Percentiles rank a stretch among this genome's conserved stretches.
These are phyloP conservation scores for Helicostylum pulchrum DNA, from an alignment of 192 early-diverging fungal genomes.

Conservation along the genomic window DNA sequence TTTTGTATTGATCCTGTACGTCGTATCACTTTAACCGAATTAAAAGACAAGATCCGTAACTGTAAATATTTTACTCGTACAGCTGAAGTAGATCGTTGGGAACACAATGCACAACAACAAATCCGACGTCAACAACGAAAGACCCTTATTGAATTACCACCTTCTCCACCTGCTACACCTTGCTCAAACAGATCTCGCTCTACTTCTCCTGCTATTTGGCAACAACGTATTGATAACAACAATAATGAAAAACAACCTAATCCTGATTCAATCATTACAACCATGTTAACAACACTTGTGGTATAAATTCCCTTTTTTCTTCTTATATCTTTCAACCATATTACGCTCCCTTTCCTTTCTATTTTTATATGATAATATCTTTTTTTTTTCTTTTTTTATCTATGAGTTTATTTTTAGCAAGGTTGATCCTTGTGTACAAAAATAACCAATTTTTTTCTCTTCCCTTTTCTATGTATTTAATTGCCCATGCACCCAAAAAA, in stretches of 20 bases:
- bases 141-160: not conserved
- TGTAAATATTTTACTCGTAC: constrained; percentile 45
- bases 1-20: constrained; percentile 65
- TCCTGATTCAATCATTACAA: constrained; percentile 9
- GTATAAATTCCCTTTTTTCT: constrained; percentile 1
- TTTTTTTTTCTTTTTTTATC: not conserved
- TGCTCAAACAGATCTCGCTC: constrained; percentile 11
- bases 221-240: constrained; percentile 1
- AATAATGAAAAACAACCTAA: not conserved
- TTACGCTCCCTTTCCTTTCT: not conserved
- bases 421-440: not conserved
- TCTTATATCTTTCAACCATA: not conserved
- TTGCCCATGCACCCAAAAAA: not conserved
- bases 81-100: constrained; percentile 9
- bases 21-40: constrained; percentile 46
- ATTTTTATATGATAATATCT: not conserved
- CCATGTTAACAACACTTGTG: constrained; percentile 6
- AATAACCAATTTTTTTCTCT: not conserved
- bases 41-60: constrained; percentile 34
- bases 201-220: constrained; percentile 17
- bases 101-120: not conserved
- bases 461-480: not conserved
- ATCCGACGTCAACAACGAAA: not conserved
- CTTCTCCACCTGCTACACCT: constrained; percentile 20
- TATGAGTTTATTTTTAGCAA: not conserved